Conservation (phyloP, 257 asterid species). For the Solanum etuberosum region DNA sequence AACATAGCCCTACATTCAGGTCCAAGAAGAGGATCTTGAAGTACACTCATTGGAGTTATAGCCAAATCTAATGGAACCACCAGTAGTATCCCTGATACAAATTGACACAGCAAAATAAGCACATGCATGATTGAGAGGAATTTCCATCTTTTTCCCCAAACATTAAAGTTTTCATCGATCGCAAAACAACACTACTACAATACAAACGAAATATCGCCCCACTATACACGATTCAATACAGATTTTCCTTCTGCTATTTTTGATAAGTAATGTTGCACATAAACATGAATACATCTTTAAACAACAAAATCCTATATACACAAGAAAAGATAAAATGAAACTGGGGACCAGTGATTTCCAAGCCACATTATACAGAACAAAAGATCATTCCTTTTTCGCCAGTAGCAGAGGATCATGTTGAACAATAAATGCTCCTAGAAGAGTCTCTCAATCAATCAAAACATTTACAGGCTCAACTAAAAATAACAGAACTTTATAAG, state of each 20-base stretch:
- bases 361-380: background rate
- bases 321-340: background rate
- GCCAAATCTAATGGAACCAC: slow-evolving; percentile 84
- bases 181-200: background rate
- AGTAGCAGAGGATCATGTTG: background rate
- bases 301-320: background rate
- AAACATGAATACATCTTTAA: background rate
- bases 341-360: background rate
- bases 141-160: background rate
- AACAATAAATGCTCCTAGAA: background rate
- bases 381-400: background rate
- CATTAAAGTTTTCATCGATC: background rate
- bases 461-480: background rate
- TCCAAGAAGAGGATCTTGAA: slow-evolving; percentile 80
- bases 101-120: background rate
- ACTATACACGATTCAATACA: background rate
- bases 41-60: slow-evolving; percentile 89
- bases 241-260: background rate
- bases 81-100: slow-evolving; percentile 39
- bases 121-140: background rate
- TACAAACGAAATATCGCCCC: background rate
- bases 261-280: background rate
- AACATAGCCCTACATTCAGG: slow-evolving; percentile 77
- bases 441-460: background rate
- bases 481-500: background rate